A percentile compares a stretch with the other conserved stretches of the same genome.
Evolutionary conservation across 768 basidiomycete species (phyloP).

Genomic region (Pisolithus tinctorius): DNA sequence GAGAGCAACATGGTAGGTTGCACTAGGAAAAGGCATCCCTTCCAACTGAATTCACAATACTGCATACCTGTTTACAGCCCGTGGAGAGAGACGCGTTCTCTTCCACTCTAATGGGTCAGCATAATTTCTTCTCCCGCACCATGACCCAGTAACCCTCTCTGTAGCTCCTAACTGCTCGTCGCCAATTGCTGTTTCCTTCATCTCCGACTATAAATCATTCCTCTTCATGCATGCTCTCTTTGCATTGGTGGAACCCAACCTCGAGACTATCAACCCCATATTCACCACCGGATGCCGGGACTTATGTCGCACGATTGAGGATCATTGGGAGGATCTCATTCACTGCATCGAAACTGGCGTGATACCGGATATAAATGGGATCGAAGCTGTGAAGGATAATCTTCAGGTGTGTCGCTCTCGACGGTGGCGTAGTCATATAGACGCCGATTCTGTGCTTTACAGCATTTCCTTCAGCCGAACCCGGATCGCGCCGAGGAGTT

Average conservation of each 20-base stretch:
- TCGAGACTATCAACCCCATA: slow-evolving; percentile 14
- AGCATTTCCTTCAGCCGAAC: slow-evolving; percentile 13
- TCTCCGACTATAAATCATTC: slow-evolving; percentile 17
- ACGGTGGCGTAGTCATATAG: no score
- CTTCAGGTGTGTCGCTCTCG: slow-evolving; percentile 1
- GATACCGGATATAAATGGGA: slow-evolving; percentile 10
- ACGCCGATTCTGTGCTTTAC: not conserved
- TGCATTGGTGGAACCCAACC: slow-evolving; percentile 12
- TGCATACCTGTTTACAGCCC: slow-evolving; percentile 1
- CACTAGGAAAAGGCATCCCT: no score
- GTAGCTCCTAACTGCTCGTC: slow-evolving; percentile 11
- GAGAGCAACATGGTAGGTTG: slow-evolving; percentile 11
- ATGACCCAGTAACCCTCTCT: no score
- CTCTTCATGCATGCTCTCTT: slow-evolving; percentile 18
- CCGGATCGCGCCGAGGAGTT: slow-evolving; percentile 14
- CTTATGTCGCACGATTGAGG: slow-evolving; percentile 11
- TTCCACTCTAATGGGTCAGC: slow-evolving; percentile 4
- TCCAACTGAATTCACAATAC: not conserved
- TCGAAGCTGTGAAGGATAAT: slow-evolving; percentile 7
- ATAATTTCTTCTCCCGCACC: not conserved
- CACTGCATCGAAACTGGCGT: slow-evolving; percentile 11
- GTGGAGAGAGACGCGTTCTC: slow-evolving; percentile 8
- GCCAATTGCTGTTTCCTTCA: slow-evolving; percentile 12
- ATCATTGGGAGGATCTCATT: slow-evolving; percentile 16
- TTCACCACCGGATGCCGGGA: slow-evolving; percentile 16